Conservation (phyloP, 768 basidiomycete species). For the Boletellus ananas region DNA sequence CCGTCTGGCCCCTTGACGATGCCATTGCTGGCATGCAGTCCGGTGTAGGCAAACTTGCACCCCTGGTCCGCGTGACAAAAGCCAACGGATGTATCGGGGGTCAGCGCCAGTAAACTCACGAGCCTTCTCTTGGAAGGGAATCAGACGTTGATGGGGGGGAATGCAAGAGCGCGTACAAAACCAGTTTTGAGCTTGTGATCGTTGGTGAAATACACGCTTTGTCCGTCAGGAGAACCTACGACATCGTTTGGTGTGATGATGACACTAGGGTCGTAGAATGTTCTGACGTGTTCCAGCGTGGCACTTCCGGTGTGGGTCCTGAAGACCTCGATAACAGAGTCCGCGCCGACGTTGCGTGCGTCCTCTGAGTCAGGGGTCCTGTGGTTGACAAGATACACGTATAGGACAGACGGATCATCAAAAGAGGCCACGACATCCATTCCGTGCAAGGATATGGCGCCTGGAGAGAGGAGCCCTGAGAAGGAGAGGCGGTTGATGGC, state of each 20-base stretch:
- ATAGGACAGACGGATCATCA: conserved; percentile 46
- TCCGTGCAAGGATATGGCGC: conserved; percentile 56
- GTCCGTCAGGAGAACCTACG: conserved; percentile 60
- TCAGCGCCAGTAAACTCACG: conserved; percentile 29
- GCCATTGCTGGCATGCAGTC: conserved; percentile 58
- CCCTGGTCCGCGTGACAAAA: conserved; percentile 60
- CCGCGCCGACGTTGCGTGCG: conserved; percentile 51
- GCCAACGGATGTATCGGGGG: conserved; percentile 47
- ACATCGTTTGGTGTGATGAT: conserved; percentile 70
- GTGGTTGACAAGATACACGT: conserved; percentile 72
- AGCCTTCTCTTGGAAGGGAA: conserved; percentile 17
- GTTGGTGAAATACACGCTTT: conserved; percentile 68
- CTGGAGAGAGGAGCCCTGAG: conserved; percentile 32
- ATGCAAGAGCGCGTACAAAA: conserved; percentile 37
- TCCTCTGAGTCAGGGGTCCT: conserved; percentile 45
- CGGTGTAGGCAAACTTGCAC: conserved; percentile 55
- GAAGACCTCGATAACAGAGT: conserved; percentile 71
- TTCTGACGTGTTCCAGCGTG: conserved; percentile 50
- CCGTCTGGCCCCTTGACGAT: conserved; percentile 43
- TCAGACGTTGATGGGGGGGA: neutral
- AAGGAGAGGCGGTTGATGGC: conserved; percentile 45
- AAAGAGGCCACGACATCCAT: conserved; percentile 63
- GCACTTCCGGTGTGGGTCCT: conserved; percentile 44
- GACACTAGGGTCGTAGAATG: conserved; percentile 47
- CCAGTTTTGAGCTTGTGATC: conserved; percentile 55